These are phyloP conservation scores for Amphichorda felina DNA, from an alignment of 2,329 filamentous ascomycete species.

Conservation along the genomic window DNA sequence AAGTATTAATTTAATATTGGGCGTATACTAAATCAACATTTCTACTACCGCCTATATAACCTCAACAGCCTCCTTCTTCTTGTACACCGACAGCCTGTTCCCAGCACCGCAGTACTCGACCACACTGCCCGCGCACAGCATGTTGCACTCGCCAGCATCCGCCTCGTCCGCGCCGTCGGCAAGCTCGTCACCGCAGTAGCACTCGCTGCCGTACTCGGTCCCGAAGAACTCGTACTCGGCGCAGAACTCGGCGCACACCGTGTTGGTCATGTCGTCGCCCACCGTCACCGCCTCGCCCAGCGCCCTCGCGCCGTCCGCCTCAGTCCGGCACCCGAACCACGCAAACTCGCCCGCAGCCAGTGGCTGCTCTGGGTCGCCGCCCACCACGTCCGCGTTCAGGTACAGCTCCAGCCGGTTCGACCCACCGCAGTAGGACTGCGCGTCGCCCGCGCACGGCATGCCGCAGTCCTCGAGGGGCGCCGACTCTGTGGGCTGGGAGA, in stretches of 20 bases:
- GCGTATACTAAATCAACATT: neutral
- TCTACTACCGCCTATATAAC: neutral
- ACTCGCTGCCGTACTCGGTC: conserved; percentile 24
- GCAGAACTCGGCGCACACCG: conserved; percentile 19
- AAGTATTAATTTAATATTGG: neutral
- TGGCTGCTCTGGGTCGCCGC: conserved; percentile 17
- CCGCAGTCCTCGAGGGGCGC: conserved; percentile 19
- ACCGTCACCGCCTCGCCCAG: conserved; percentile 12
- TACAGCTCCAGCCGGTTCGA: conserved; percentile 21
- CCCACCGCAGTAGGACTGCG: conserved; percentile 20
- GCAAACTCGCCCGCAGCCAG: conserved; percentile 17
- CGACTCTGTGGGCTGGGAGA: conserved; percentile 12
- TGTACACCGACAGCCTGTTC: conserved; percentile 23
- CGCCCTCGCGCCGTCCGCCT: conserved; percentile 19
- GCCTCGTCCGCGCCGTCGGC: conserved; percentile 14
- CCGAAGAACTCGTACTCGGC: conserved; percentile 18
- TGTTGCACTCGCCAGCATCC: conserved; percentile 21
- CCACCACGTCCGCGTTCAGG: conserved; percentile 13
- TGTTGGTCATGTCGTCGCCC: conserved; percentile 19
- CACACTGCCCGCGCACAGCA: conserved; percentile 25
- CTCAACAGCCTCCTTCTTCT: conserved; percentile 9
- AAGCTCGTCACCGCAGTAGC: conserved; percentile 22
- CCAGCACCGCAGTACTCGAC: conserved; percentile 26
- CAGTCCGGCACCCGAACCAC: conserved; percentile 23
- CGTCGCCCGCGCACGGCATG: conserved; percentile 20